Conservation (phyloP, 805 yeast genomes). For the Komagataella pastoris region DNA sequence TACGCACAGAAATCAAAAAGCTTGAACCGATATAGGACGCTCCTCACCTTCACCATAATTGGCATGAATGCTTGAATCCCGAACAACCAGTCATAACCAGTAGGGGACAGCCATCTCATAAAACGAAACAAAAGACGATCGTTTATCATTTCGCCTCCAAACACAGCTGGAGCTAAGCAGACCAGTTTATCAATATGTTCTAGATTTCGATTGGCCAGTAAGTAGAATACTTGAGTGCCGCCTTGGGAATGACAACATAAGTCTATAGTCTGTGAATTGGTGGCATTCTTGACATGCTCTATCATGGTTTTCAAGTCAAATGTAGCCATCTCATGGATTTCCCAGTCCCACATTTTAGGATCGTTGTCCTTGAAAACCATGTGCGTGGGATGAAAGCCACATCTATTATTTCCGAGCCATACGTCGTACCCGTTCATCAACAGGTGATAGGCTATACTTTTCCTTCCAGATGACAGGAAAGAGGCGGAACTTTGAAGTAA, state of each 20-base stretch:
- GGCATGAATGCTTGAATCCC: constrained; percentile 77
- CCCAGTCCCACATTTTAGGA: constrained; percentile 85
- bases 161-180: constrained; percentile 85
- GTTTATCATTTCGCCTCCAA: constrained; percentile 67
- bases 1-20: constrained; percentile 57
- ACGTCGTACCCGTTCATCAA: constrained; percentile 58
- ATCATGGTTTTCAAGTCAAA: constrained; percentile 69
- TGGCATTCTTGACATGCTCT: constrained; percentile 34
- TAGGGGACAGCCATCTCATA: constrained; percentile 37
- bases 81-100: constrained; percentile 37
- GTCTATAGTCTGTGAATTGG: constrained; percentile 32
- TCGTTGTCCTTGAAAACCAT: constrained; percentile 25
- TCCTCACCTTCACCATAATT: constrained; percentile 48
- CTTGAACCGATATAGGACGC: constrained; percentile 29
- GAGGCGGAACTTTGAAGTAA: constrained; percentile 80
- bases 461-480: constrained; percentile 68
- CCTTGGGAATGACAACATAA: constrained; percentile 89
- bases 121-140: constrained; percentile 47
- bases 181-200: constrained; percentile 52
- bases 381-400: constrained; percentile 73
- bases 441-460: constrained; percentile 56
- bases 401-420: constrained; percentile 86
- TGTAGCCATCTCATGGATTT: constrained; percentile 67
- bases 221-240: constrained; percentile 70
- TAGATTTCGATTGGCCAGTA: constrained; percentile 35